Base-by-base conservation (phyloP, 1,139 yeast genomes). In the Chernovozyma aurita region DNA sequence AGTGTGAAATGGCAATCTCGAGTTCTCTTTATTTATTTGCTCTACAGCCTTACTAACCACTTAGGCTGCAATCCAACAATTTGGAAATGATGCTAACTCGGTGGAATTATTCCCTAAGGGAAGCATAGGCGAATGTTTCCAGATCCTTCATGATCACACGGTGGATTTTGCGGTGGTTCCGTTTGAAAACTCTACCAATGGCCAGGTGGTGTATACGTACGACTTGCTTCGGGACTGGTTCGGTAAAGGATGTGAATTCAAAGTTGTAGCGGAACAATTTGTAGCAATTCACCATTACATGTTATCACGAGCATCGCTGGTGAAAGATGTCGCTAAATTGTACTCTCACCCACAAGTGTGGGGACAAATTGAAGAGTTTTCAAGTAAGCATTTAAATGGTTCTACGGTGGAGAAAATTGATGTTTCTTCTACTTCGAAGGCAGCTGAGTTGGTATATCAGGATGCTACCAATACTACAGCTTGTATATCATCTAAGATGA, bases 291-390 rank as follows among this genome's bases (percentile, higher is more conserved):
- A 81, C 41, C 97, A 92, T 60, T 81, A 83, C 53, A 63, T 90
- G 35, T 67, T 88, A 36, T 65, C 81, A 1, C 66, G 72, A 34
- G 65, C 75, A 2, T 55, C 54, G 14, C 65, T 65, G 24, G 48
- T 79, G 1, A 50, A 62, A 1, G 56, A 72, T 14, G 70, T 82
- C 36, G 60, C 61, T 13, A 75, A 71, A 28, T 72, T 92, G 18
- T 85, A 85, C 61, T 84, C 96, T 3, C 98, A 92, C 57, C 97
- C 98, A 3, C 98, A 92, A 55, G 98, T 88, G 0, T 92, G 98
- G 98, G 95, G 97, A 3, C 98, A 92, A 55, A 82, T 86, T 31
- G 67, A 74, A 2, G 56, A 65, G 11, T 82, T 80, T 54, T 53
- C 33, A 84, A 35, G 51, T 55, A n/a, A 45, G 56, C 3, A 48